Evolutionary conservation across 768 basidiomycete species (phyloP), one percentile per base, ranked within the genome.

Genomic region (Butyriboletus loyo): DNA sequence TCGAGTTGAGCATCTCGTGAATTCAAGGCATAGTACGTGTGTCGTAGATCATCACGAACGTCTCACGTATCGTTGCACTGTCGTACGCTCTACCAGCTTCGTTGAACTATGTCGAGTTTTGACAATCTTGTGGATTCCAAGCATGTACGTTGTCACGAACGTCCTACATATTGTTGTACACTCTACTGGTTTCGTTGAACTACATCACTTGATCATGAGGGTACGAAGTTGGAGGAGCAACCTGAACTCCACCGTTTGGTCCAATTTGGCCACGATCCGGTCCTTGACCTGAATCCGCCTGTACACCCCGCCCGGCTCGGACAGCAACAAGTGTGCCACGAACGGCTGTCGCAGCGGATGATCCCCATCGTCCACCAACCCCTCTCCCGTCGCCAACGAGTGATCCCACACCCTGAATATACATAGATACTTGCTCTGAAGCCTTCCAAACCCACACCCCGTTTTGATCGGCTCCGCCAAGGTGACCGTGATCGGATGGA

Each of bases 1-100:
- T 94, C 92, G 21, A 93, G 90, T 69, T 92, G 66, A 76, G 17
- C 10, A 38, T 22, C 2, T 10, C 10, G 9, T 38, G 4, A 7
- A 35, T 35, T 17, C 4, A 7, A 35, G 1, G 34, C 17, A 35
- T 35, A n/a, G n/a, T n/a, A 28, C 34, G 17, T 15, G 4, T 7
- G 14, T 35, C 32, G 38, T 47, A 37, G 19, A 5, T 8, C 17
- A 21, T 22, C 9, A 31, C 22, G 15, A 38, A 27, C 27, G 5
- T 37, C 11, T 17, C 17, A 41, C 5, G 11, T 11, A 15, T 34
- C n/a, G n/a, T n/a, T n/a, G n/a, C n/a, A n/a, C n/a, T n/a, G 32
- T 46, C 25, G 43, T 46, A 54, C 28, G 24, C 7, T 24, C 19
- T 28, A 51, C 15, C 11, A 15, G 8, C 11, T 19, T 24, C 5